These are phyloP conservation scores for Lentinula edodes DNA, from an alignment of 768 basidiomycete genomes.

Conservation along the genomic window DNA sequence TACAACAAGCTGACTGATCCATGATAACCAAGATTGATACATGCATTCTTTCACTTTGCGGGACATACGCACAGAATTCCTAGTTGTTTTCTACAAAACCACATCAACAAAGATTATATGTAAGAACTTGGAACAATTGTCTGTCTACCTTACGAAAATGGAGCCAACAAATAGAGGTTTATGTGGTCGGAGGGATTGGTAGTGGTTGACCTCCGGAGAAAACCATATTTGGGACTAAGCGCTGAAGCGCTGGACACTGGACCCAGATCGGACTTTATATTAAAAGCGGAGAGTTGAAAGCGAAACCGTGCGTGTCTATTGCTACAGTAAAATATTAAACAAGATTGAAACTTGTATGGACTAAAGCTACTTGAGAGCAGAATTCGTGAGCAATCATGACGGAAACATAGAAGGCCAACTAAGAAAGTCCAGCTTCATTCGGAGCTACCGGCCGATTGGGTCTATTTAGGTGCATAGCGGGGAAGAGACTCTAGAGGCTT, in stretches of 20 bases:
- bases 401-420: background rate
- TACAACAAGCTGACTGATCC: background rate
- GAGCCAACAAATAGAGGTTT: background rate
- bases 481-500: slow-evolving; percentile 55
- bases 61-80: background rate
- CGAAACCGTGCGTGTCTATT: background rate
- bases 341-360: background rate
- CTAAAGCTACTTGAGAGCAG: background rate
- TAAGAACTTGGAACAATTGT: background rate
- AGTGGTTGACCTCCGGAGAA: background rate
- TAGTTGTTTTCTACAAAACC: background rate
- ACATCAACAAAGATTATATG: background rate
- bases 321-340: background rate
- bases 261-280: background rate
- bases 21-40: background rate
- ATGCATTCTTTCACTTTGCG: background rate
- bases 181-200: background rate
- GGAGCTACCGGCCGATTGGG: slow-evolving; percentile 7
- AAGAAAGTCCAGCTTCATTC: background rate
- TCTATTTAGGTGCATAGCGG: slow-evolving; percentile 35
- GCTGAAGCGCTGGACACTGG: too few relatives aligned
- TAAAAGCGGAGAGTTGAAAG: background rate
- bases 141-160: background rate
- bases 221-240: background rate
- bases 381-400: background rate